Conservation (phyloP, 2,329 filamentous ascomycete genomes). For the Beauveria caledonica region DNA sequence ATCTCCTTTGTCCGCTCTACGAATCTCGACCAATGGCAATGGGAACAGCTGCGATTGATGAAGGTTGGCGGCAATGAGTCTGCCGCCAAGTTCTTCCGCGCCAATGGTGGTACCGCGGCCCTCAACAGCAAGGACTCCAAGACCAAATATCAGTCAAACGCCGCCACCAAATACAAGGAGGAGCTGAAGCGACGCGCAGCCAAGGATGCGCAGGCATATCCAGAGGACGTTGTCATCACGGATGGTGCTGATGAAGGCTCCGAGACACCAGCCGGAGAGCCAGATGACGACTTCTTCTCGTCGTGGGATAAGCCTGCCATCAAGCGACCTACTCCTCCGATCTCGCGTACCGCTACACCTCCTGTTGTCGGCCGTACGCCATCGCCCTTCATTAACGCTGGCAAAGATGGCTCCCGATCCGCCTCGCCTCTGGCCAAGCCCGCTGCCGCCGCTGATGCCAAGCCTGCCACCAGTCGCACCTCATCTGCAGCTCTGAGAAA, state of each 20-base stretch:
- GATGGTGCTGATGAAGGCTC: constrained; percentile 63
- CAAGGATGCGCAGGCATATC: constrained; percentile 80
- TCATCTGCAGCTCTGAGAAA: constrained; percentile 80
- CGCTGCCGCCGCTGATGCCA: constrained; percentile 36
- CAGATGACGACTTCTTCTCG: constrained; percentile 96
- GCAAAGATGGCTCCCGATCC: constrained; percentile 65
- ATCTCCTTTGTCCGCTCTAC: constrained; percentile 98
- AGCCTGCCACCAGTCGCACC: constrained; percentile 61
- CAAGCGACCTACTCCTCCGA: constrained; percentile 89
- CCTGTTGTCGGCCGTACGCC: constrained; percentile 70
- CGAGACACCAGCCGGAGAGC: constrained; percentile 71
- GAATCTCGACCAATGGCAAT: constrained; percentile 99
- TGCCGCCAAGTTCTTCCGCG: constrained; percentile 96
- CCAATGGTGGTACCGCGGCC: constrained; percentile 87
- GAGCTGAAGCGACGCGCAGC: constrained; percentile 82
- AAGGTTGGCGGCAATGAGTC: constrained; percentile 98
- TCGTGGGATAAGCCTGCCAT: constrained; percentile 98
- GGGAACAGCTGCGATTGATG: constrained; percentile 95
- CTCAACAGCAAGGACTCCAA: constrained; percentile 94
- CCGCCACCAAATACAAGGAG: constrained; percentile 97
- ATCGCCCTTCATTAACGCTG: constrained; percentile 83
- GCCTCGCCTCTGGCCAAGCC: constrained; percentile 71
- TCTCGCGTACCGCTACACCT: constrained; percentile 83
- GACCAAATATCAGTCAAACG: constrained; percentile 89
- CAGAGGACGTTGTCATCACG: constrained; percentile 75